Evolutionary conservation across 768 basidiomycete genomes (phyloP), one percentile per base, ranked within the genome.

Genomic region (Podaxis sp.): DNA sequence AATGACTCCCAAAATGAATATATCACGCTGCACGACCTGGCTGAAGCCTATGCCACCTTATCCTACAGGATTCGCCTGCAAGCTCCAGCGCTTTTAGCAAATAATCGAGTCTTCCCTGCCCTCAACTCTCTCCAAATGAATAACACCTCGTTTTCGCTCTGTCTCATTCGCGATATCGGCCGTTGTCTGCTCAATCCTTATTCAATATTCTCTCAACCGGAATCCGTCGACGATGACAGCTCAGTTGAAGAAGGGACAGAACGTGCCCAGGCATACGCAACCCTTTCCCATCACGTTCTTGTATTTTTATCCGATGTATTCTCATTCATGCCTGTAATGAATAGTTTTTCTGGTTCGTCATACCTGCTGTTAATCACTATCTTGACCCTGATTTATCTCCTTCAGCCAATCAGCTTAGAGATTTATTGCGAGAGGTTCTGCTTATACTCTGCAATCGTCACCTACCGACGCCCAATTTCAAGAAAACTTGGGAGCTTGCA

Each of bases 21-120:
- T 36, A 71, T 83, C n/a, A 76, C 81, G 0, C 61, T 75, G 28
- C 84, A 86, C 66, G 86, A 87, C 70, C 73, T 89, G 63, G 74
- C 80, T 44, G 87, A 90, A 68, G 86, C 88, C 11, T 90, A 90
- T 67, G 76, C 73, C 65, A 75, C 79, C 0, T 76, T 90, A 48
- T 79, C 80, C 0, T 71, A 72, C 30, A 79, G 83, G 28, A 72
- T 88, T 59, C 76, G 76, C 12, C 63, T 70, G 11, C 68, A 72
- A 36, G 67, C 71, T 28, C 61, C 67, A 30, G 36, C 44, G 13
- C 63, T 76, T 19, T 30, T 71, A 19, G 63, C 51, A 9, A 51
- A 40, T 3, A 61, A 67, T 6, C 63, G 66, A 63, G 19, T 58
- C 22, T 52, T 57, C 1, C 68, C 70, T 38, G 73, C 73, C 54